Percentiles rank a stretch among this genome's conserved stretches.
Conservation (phyloP, 345 rosid genomes). For the Syzygium aqueum region DNA sequence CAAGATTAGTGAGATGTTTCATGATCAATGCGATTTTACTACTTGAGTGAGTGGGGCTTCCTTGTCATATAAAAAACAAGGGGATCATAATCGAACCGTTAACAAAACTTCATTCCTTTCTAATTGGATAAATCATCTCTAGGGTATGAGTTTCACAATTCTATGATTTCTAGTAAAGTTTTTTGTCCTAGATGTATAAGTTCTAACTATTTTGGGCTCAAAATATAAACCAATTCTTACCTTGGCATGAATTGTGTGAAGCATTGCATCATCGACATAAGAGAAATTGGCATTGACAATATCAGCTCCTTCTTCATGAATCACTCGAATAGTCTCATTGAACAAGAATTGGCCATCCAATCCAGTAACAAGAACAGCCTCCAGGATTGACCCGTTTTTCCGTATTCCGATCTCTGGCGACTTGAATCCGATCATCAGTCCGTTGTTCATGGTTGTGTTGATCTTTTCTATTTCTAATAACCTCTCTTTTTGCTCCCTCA, state of each 20-base stretch:
- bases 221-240: slow-evolving; percentile 5
- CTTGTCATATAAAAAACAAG: not conserved
- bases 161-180: not conserved
- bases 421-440: not conserved
- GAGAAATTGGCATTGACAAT: slow-evolving; percentile 27
- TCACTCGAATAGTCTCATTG: slow-evolving; percentile 25
- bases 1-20: not conserved
- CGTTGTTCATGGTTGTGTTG: not conserved
- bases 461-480: slow-evolving; percentile 5
- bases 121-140: not conserved
- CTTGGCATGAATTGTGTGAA: slow-evolving; percentile 33
- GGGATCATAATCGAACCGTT: not conserved
- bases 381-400: not conserved
- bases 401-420: not conserved
- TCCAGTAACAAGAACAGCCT: slow-evolving; percentile 30
- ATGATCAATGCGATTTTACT: not conserved
- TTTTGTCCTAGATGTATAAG: not conserved
- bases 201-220: not conserved
- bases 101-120: not conserved
- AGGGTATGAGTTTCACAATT: not conserved
- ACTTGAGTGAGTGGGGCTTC: not conserved
- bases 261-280: slow-evolving; percentile 5
- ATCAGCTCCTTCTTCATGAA: slow-evolving; percentile 33
- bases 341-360: slow-evolving; percentile 17
- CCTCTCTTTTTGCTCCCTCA: slow-evolving; percentile 40